Percentiles rank a stretch among this genome's conserved stretches.
Conservation (phyloP, 1,139 yeast genomes). For the Suhomyces terraborum region DNA sequence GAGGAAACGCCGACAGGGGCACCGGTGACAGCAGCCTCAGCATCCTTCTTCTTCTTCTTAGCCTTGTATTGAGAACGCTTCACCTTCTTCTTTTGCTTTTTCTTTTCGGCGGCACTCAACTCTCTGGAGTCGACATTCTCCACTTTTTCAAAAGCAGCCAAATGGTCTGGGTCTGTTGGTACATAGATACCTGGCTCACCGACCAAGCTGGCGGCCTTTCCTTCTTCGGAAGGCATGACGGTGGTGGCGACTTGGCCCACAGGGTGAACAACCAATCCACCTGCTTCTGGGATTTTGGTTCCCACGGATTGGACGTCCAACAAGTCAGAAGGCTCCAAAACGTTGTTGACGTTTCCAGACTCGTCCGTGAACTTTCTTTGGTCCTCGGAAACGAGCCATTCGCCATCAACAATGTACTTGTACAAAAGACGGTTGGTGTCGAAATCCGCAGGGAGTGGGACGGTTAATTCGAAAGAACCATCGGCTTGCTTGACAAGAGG, state of each 20-base stretch:
- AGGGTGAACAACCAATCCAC: constrained; percentile 31
- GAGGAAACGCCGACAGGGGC: constrained; percentile 17
- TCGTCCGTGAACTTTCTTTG: constrained; percentile 51
- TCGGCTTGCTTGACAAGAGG: constrained; percentile 60
- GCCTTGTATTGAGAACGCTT: constrained; percentile 50
- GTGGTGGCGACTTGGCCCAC: constrained; percentile 41
- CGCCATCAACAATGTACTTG: constrained; percentile 76
- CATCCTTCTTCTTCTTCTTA: constrained; percentile 36
- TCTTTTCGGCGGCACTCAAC: constrained; percentile 42
- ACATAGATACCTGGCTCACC: constrained; percentile 63
- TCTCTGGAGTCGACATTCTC: constrained; percentile 44
- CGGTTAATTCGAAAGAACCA: constrained; percentile 61
- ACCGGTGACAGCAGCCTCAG: constrained; percentile 15
- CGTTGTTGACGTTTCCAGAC: constrained; percentile 64
- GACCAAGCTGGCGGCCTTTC: constrained; percentile 43
- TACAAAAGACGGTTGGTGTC: constrained; percentile 48
- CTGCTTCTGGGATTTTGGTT: constrained; percentile 45
- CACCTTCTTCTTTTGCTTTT: constrained; percentile 51
- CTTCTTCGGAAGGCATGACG: constrained; percentile 58
- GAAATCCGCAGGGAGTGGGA: constrained; percentile 48
- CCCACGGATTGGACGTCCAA: constrained; percentile 10
- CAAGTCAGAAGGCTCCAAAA: constrained; percentile 46
- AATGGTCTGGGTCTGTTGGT: constrained; percentile 41
- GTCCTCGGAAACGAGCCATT: constrained; percentile 56
- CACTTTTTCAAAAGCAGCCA: constrained; percentile 40